A percentile compares a stretch with the other conserved stretches of the same genome.
phyloP scores from a whole-genome alignment of 257 asterid genomes.

The Salvia miltiorrhiza region DNA sequence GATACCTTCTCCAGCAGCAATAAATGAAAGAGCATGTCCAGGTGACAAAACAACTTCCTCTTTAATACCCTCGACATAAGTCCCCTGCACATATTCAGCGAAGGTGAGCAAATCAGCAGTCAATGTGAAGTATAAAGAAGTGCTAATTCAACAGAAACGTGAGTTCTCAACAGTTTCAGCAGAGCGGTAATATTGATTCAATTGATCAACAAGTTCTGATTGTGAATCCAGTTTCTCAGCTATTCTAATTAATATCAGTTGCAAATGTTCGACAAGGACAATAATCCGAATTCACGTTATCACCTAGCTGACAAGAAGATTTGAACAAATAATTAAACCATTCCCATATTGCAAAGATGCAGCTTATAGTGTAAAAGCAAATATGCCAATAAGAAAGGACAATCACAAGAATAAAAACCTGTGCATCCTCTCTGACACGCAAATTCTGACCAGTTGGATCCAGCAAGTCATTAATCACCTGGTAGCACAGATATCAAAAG shows the following conservation, averaged over 20 bases:
- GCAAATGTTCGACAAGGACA: not conserved
- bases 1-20: slow-evolving; percentile 99
- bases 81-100: slow-evolving; percentile 59
- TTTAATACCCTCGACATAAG: slow-evolving; percentile 98
- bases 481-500: slow-evolving; percentile 23
- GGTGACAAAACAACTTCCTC: slow-evolving; percentile 99
- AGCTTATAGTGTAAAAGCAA: not conserved
- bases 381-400: not conserved
- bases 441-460: slow-evolving; percentile 98
- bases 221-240: not conserved
- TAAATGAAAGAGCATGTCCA: slow-evolving; percentile 98
- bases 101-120: slow-evolving; percentile 16
- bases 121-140: not conserved
- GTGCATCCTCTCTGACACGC: slow-evolving; percentile 97
- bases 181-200: not conserved
- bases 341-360: slow-evolving; percentile 3
- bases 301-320: slow-evolving; percentile 2
- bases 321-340: slow-evolving; percentile 7
- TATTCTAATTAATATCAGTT: not conserved
- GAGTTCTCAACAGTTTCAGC: not conserved
- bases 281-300: not conserved
- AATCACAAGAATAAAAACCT: slow-evolving; percentile 46
- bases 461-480: slow-evolving; percentile 97
- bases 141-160: not conserved
- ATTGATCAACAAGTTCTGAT: not conserved